Conservation (phyloP, 2,329 filamentous ascomycete species). For the Aspergillus pseudoglaucus region DNA sequence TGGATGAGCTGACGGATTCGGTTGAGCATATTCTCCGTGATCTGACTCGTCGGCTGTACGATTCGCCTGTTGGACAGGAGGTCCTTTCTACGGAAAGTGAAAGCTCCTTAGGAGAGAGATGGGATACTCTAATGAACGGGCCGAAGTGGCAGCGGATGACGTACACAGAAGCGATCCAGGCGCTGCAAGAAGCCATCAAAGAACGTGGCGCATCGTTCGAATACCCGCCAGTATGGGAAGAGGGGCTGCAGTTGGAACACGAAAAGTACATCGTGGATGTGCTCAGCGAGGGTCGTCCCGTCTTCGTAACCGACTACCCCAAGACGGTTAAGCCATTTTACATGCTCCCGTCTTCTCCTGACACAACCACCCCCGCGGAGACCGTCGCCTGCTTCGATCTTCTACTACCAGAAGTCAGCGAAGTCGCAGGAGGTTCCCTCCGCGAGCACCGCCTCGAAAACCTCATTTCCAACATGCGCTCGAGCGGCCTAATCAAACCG, state of each 20-base stretch:
- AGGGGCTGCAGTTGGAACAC: slow-evolving; percentile 81
- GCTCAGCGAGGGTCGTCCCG: slow-evolving; percentile 58
- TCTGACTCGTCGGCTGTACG: slow-evolving; percentile 45
- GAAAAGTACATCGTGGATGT: slow-evolving; percentile 75
- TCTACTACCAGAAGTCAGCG: slow-evolving; percentile 75
- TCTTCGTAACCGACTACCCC: slow-evolving; percentile 95
- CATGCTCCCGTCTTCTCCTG: slow-evolving; percentile 54
- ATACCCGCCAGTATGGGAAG: slow-evolving; percentile 62
- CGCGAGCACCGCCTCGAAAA: slow-evolving; percentile 70
- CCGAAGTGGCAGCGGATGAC: slow-evolving; percentile 70
- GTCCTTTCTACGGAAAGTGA: slow-evolving; percentile 39
- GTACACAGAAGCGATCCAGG: slow-evolving; percentile 69
- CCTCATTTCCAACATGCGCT: slow-evolving; percentile 64
- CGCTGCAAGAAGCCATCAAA: slow-evolving; percentile 55
- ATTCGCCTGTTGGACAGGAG: slow-evolving; percentile 49
- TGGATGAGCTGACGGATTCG: slow-evolving; percentile 68
- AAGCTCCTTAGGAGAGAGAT: slow-evolving; percentile 57
- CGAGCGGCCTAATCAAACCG: slow-evolving; percentile 53
- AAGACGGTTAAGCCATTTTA: slow-evolving; percentile 86
- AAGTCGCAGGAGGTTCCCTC: slow-evolving; percentile 82
- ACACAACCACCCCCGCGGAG: slow-evolving; percentile 13
- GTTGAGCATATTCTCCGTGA: slow-evolving; percentile 69
- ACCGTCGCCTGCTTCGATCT: slow-evolving; percentile 91
- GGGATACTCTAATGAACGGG: slow-evolving; percentile 57
- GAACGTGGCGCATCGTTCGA: slow-evolving; percentile 53